Percentiles rank a stretch among this genome's conserved stretches.
Conservation (phyloP, 2,329 filamentous ascomycete species). For the Clarireedia paspali region DNA sequence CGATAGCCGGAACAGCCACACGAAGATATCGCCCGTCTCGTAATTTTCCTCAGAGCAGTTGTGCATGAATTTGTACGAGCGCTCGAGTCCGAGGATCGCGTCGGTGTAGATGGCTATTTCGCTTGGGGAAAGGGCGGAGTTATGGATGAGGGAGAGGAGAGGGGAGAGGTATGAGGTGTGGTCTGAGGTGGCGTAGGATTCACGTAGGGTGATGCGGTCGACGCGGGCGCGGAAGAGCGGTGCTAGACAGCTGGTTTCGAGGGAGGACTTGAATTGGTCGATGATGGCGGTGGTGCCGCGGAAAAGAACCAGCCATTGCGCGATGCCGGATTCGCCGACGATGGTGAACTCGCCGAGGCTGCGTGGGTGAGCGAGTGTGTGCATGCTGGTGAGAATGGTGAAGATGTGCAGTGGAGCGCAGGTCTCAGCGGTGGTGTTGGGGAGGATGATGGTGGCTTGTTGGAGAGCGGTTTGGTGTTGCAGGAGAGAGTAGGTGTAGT, state of each 20-base stretch:
- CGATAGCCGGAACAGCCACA: slow-evolving; percentile 31
- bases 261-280: background rate
- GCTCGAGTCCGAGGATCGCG: slow-evolving; percentile 29
- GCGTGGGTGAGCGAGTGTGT: slow-evolving; percentile 29
- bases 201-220: background rate
- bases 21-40: slow-evolving; percentile 32
- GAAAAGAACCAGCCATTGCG: slow-evolving; percentile 31
- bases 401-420: slow-evolving; percentile 30
- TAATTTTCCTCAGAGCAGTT: slow-evolving; percentile 1
- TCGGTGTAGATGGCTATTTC: background rate
- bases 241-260: background rate
- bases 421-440: slow-evolving; percentile 24
- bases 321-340: slow-evolving; percentile 24
- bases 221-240: background rate
- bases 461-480: slow-evolving; percentile 25
- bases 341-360: slow-evolving; percentile 28
- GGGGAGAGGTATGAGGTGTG: too few species aligned
- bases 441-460: slow-evolving; percentile 26
- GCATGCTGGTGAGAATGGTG: slow-evolving; percentile 29
- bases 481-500: slow-evolving; percentile 30
- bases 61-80: slow-evolving; percentile 23
- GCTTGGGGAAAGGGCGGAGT: too few species aligned
- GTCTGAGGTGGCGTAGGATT: background rate
- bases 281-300: background rate
- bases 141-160: too few species aligned